phyloP scores from a whole-genome alignment of 2,329 filamentous ascomycete genomes.

The Calonectria hawksworthii region DNA sequence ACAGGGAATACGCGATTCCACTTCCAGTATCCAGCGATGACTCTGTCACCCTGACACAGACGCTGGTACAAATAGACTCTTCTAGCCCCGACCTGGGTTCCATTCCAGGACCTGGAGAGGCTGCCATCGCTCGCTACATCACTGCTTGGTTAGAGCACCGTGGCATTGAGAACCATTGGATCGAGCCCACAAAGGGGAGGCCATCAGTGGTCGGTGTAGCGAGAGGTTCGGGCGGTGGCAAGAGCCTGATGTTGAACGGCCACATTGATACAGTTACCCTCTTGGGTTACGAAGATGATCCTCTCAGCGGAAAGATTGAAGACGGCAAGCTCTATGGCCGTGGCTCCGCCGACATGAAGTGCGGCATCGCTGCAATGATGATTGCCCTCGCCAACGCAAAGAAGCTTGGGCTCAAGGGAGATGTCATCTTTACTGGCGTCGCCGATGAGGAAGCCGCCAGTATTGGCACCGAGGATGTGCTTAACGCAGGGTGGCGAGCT shows the following conservation, averaged over 20 bases:
- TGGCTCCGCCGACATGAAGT: conserved; percentile 66
- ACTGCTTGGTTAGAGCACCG: conserved; percentile 65
- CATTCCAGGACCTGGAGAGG: conserved; percentile 60
- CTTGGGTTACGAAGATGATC: conserved; percentile 60
- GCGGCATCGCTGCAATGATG: conserved; percentile 63
- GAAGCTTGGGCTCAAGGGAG: conserved; percentile 56
- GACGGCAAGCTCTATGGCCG: conserved; percentile 60
- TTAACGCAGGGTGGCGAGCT: conserved; percentile 66
- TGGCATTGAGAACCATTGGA: conserved; percentile 63
- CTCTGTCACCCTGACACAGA: conserved; percentile 57
- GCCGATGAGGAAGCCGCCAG: conserved; percentile 67
- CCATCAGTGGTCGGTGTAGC: conserved; percentile 65
- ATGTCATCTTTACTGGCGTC: conserved; percentile 67
- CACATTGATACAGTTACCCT: conserved; percentile 67
- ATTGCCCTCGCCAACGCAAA: conserved; percentile 56
- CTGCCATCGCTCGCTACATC: conserved; percentile 60
- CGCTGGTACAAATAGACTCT: conserved; percentile 63
- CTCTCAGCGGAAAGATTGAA: conserved; percentile 58
- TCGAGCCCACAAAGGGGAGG: conserved; percentile 61
- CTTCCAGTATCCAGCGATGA: conserved; percentile 57
- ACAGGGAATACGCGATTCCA: conserved; percentile 65
- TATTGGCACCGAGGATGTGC: conserved; percentile 64
- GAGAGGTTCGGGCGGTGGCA: conserved; percentile 61
- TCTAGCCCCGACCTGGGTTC: conserved; percentile 60
- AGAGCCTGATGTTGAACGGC: conserved; percentile 66